A percentile compares a stretch with the other conserved stretches of the same genome.
These are phyloP conservation scores for Fusarium torreyae DNA, from an alignment of 2,329 filamentous ascomycete species.

Conservation along the genomic window DNA sequence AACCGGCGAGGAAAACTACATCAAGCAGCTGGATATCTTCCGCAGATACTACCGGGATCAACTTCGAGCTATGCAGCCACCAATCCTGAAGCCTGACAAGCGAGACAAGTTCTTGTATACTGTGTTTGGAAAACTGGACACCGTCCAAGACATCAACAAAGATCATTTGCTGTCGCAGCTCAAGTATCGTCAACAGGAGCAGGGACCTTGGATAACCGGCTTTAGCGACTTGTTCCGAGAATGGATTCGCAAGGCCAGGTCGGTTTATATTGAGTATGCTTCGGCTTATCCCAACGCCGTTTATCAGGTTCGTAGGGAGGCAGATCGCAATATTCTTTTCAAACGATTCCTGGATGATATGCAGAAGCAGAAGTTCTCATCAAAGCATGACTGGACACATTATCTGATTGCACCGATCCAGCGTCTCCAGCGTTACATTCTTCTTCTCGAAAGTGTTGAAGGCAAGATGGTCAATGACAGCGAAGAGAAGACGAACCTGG, in stretches of 20 bases:
- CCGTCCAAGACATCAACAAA: conserved; percentile 91
- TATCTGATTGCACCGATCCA: conserved; percentile 96
- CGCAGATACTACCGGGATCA: conserved; percentile 88
- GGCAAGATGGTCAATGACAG: conserved; percentile 87
- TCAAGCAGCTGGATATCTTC: conserved; percentile 89
- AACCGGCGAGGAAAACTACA: conserved; percentile 91
- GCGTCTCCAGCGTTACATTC: conserved; percentile 88
- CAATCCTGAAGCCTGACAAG: conserved; percentile 84
- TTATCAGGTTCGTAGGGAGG: conserved; percentile 86
- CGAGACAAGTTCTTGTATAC: conserved; percentile 84
- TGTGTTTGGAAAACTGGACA: conserved; percentile 93
- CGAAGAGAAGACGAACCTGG: conserved; percentile 90
- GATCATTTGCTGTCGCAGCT: conserved; percentile 92
- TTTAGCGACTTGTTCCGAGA: conserved; percentile 98
- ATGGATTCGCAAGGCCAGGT: conserved; percentile 95
- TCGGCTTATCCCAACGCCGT: conserved; percentile 87
- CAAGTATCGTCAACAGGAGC: conserved; percentile 96
- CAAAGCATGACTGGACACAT: conserved; percentile 92
- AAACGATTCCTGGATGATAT: conserved; percentile 86
- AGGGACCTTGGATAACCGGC: conserved; percentile 93
- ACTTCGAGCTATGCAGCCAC: conserved; percentile 79
- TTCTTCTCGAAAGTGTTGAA: conserved; percentile 86
- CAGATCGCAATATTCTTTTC: conserved; percentile 88
- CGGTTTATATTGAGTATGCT: conserved; percentile 93
- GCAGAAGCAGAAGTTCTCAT: conserved; percentile 82